Conservation (phyloP, 2,329 filamentous ascomycete species). For the Apiospora rasikravindrae region DNA sequence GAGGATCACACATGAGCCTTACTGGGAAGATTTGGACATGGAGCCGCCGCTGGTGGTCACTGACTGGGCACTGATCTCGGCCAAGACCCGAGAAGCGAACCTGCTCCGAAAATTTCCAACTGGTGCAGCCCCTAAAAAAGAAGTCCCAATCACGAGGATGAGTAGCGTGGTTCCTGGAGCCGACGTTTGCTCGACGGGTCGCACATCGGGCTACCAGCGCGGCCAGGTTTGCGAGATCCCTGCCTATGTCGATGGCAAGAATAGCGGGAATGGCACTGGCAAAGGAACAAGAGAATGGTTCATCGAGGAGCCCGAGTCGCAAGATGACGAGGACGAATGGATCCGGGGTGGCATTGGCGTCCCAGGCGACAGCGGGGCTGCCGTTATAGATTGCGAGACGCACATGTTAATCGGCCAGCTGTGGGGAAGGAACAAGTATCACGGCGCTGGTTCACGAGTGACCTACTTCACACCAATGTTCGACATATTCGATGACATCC, state of each 20-base stretch:
- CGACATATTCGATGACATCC: conserved; percentile 52
- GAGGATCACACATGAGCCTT: conserved; percentile 49
- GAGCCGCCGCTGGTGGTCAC: conserved; percentile 49
- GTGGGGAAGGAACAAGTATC: conserved; percentile 52
- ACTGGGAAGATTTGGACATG: conserved; percentile 48
- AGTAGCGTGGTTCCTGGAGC: conserved; percentile 42
- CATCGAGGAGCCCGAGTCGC: conserved; percentile 45
- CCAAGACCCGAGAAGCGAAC: conserved; percentile 44
- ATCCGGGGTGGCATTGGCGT: conserved; percentile 53
- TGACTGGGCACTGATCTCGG: conserved; percentile 50
- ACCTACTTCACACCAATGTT: conserved; percentile 51
- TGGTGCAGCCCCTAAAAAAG: conserved; percentile 36
- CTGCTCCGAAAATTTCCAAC: conserved; percentile 48
- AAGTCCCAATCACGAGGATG: conserved; percentile 40
- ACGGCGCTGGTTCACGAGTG: conserved; percentile 45
- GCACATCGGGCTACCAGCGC: conserved; percentile 49
- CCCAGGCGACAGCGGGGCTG: conserved; percentile 50
- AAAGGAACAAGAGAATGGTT: conserved; percentile 53
- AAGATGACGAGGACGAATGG: conserved; percentile 49
- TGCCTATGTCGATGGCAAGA: conserved; percentile 45
- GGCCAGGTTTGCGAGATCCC: conserved; percentile 51
- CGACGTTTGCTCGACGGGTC: conserved; percentile 45
- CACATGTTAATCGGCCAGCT: conserved; percentile 48
- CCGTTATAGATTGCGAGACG: conserved; percentile 47
- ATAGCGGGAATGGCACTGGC: conserved; percentile 43